A percentile compares a stretch with the other conserved stretches of the same genome.
These are phyloP conservation scores for Caryopteris hybrid DNA, from an alignment of 305 asterid genomes.

Conservation along the genomic window DNA sequence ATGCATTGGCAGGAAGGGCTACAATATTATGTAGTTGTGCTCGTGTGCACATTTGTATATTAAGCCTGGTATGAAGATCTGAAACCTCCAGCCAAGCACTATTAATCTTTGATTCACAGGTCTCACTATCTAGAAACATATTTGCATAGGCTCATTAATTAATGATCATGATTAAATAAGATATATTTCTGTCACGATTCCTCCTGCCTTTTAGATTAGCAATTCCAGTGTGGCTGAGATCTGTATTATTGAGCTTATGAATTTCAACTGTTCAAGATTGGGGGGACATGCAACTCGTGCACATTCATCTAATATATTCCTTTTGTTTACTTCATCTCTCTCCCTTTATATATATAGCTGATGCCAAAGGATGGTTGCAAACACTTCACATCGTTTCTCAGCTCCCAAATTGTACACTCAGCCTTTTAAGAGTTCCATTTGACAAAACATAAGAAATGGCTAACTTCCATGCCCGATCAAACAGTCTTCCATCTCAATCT, in stretches of 20 bases:
- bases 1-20: too few species aligned
- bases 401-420: not conserved
- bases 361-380: not conserved
- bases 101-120: not conserved
- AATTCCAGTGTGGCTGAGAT: not conserved
- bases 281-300: not conserved
- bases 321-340: not conserved
- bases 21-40: not conserved
- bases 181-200: not conserved
- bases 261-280: not conserved
- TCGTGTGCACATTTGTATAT: not conserved
- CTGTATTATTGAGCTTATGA: not conserved
- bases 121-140: not conserved
- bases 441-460: slow-evolving; percentile 24
- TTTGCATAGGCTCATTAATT: not conserved
- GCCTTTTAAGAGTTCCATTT: not conserved
- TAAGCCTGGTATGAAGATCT: not conserved
- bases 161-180: not conserved
- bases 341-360: slow-evolving; percentile 13
- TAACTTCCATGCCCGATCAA: slow-evolving; percentile 28
- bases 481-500: slow-evolving; percentile 37
- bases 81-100: not conserved
- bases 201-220: not conserved
- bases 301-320: not conserved
- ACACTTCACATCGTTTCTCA: not conserved